A percentile compares a stretch with the other conserved stretches of the same genome.
Evolutionary conservation across 192 early-diverging fungal genomes (phyloP).

Genomic region (Entophlyctis helioformis): DNA sequence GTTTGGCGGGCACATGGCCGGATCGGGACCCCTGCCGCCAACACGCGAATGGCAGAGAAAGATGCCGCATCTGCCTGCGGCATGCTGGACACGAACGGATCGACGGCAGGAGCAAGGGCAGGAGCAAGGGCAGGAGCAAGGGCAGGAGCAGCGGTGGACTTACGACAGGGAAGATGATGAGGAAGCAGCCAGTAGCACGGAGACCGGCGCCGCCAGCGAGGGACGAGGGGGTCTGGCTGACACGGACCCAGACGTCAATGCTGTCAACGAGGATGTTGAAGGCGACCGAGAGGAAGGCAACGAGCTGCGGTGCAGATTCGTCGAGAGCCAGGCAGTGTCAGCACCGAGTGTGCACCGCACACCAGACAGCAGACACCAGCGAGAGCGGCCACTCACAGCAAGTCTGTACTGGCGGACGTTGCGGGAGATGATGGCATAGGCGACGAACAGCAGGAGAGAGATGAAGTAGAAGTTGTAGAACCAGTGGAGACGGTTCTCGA

Average conservation of each 20-base stretch:
- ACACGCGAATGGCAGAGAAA: constrained; percentile 2
- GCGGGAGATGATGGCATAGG: constrained; percentile 2
- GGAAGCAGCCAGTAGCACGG: constrained; percentile 12
- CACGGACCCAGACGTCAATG: constrained; percentile 8
- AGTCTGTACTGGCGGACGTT: constrained; percentile 9
- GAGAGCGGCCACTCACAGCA: constrained; percentile 6
- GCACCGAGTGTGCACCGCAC: no score
- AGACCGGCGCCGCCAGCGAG: constrained; percentile 3
- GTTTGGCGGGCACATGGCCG: not conserved
- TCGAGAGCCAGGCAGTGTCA: not conserved
- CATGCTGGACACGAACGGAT: constrained; percentile 4
- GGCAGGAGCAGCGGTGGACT: not conserved
- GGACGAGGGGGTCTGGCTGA: not conserved
- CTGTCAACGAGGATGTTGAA: constrained; percentile 14
- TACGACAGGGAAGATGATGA: constrained; percentile 16
- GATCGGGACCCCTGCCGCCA: no score
- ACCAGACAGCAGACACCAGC: no score
- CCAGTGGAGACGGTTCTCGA: constrained; percentile 4
- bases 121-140: not conserved
- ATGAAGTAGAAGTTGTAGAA: constrained; percentile 16
- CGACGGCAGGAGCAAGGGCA: constrained; percentile 8
- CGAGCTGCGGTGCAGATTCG: constrained; percentile 4
- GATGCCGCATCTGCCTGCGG: not conserved
- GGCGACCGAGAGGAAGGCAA: constrained; percentile 16
- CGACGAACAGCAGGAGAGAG: constrained; percentile 3